A percentile compares a stretch with the other conserved stretches of the same genome.
Conservation (phyloP, 2,329 filamentous ascomycete genomes). For the Stachybotrys elegans region DNA sequence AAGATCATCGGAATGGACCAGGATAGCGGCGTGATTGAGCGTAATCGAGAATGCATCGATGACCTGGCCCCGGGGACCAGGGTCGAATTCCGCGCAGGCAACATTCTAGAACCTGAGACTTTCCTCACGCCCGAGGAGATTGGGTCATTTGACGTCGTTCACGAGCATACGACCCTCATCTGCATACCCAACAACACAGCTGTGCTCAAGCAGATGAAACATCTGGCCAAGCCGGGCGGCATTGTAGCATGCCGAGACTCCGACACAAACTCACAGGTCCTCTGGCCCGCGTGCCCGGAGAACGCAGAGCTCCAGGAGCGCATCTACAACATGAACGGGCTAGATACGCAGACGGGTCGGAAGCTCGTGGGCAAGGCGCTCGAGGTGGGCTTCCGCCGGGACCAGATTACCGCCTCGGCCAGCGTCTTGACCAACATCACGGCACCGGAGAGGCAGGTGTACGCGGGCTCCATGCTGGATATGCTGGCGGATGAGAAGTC, state of each 20-base stretch:
- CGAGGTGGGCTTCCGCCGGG: neutral
- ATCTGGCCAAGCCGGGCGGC: neutral
- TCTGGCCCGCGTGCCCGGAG: neutral
- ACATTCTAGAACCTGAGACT: neutral
- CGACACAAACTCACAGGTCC: neutral
- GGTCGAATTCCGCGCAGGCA: neutral
- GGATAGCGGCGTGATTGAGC: neutral
- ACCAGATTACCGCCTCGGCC: neutral
- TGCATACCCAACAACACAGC: neutral
- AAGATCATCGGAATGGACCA: neutral
- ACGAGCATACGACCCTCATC: neutral
- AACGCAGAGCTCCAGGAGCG: neutral
- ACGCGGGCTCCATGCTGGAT: neutral
- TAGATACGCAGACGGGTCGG: neutral
- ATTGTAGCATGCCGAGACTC: neutral
- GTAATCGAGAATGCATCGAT: neutral
- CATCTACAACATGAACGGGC: neutral
- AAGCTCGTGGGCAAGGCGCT: neutral
- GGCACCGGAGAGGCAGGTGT: neutral
- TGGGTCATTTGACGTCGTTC: neutral
- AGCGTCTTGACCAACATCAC: neutral
- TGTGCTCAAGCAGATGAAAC: neutral
- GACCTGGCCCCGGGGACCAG: neutral
- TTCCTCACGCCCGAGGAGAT: neutral
- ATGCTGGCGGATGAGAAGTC: neutral